phyloP scores from a whole-genome alignment of 1,284 basidiomycete species.

The Ustilago bromivora region DNA sequence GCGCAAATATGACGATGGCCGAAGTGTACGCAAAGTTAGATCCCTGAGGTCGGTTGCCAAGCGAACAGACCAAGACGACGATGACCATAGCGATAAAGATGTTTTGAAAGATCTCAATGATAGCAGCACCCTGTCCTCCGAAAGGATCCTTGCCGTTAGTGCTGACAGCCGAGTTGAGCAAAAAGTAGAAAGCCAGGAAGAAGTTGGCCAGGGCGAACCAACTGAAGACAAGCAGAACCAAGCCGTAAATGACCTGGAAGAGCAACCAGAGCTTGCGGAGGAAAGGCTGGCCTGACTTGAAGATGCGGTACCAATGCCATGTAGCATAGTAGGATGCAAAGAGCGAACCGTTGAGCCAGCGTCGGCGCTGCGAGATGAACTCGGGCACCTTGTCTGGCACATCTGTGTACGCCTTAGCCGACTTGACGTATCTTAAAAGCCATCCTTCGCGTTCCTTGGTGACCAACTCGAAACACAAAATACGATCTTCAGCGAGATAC shows the following conservation, averaged over 20 bases:
- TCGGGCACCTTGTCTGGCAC: conserved; percentile 65
- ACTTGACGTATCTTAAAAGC: conserved; percentile 67
- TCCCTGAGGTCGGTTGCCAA: conserved; percentile 68
- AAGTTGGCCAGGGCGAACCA: conserved; percentile 65
- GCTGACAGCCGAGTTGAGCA: conserved; percentile 56
- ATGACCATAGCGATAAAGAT: conserved; percentile 67
- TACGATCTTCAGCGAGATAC: conserved; percentile 68
- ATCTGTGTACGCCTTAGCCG: conserved; percentile 66
- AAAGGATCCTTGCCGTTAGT: conserved; percentile 40
- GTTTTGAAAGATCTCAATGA: conserved; percentile 61
- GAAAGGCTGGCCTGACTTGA: conserved; percentile 61
- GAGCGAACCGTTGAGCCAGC: conserved; percentile 67
- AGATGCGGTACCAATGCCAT: conserved; percentile 65
- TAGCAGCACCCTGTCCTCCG: conserved; percentile 53
- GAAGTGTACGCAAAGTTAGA: conserved; percentile 61
- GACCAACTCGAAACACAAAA: conserved; percentile 66
- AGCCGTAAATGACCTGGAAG: conserved; percentile 66
- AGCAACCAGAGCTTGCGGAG: conserved; percentile 61
- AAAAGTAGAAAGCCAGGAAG: conserved; percentile 60
- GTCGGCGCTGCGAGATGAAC: conserved; percentile 65
- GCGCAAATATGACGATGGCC: conserved; percentile 63
- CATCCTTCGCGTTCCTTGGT: conserved; percentile 70
- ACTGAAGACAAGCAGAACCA: conserved; percentile 62
- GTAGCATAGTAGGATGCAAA: conserved; percentile 64
- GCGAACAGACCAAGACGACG: conserved; percentile 65